Percentiles rank a stretch among this genome's conserved stretches.
Evolutionary conservation across 1,284 basidiomycete species (phyloP).

Genomic region (Tilletiopsis washingtonensis): DNA sequence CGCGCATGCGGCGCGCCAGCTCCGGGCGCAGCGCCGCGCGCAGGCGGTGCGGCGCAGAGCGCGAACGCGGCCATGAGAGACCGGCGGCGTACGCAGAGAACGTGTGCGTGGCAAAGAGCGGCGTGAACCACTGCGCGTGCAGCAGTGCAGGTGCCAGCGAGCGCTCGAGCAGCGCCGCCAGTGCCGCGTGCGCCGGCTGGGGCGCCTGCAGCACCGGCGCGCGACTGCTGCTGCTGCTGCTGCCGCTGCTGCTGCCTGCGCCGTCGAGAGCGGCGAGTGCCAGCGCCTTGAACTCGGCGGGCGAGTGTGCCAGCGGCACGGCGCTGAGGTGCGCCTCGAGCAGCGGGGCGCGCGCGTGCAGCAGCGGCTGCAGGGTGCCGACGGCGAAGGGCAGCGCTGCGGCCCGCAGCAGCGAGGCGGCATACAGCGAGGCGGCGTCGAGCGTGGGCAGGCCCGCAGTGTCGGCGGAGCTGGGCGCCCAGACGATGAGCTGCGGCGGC

Average conservation of each 20-base stretch:
- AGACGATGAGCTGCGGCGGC: not conserved
- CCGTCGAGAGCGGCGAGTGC: not conserved
- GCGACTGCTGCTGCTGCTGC: not conserved
- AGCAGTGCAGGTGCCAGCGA: not conserved
- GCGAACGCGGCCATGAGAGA: not conserved
- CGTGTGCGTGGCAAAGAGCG: not conserved
- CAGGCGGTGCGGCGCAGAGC: not conserved
- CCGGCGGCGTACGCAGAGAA: not conserved
- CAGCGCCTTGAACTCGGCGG: not conserved
- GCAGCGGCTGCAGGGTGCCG: not conserved
- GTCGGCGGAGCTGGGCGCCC: not conserved
- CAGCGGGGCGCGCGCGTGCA: not conserved
- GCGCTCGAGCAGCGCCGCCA: not conserved
- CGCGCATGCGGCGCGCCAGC: not conserved
- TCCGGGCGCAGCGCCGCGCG: not conserved
- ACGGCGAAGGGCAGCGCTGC: too few relatives aligned
- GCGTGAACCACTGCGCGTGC: not conserved
- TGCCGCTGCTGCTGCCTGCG: not conserved
- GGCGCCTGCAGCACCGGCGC: too few relatives aligned
- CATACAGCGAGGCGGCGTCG: slow-evolving; percentile 3
- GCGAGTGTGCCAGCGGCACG: too few relatives aligned
- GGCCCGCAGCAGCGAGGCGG: slow-evolving; percentile 1
- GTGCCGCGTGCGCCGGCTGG: too few relatives aligned
- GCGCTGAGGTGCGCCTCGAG: not conserved
- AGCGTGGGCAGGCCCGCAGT: not conserved